Evolutionary conservation across 176 grass and related monocot genomes (phyloP), one percentile per base, ranked within the genome.

Genomic region (Phoenix roebelenii): DNA sequence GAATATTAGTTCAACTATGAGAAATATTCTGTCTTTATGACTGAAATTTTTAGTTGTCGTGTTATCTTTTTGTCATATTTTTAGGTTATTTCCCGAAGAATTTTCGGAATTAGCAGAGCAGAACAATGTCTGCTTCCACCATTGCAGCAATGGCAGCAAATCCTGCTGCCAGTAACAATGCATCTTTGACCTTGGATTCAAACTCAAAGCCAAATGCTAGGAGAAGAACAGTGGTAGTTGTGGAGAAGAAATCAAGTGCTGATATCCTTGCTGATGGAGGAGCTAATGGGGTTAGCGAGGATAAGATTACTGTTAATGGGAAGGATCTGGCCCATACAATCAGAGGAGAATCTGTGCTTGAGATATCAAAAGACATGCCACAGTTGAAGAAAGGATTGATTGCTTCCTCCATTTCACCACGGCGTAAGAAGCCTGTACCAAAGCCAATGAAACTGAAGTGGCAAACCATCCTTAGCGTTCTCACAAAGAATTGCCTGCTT

Each of bases 101-200:
- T 39, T 39, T 39, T 7, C 1, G 1, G 32, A 10, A 12, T 10
- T 39, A 39, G 6, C 32, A 39, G 6, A 52, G 51, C 16, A 25
- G 25, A 15, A 35, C 71, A 16, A 97, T 97, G 91, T 90, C 83
- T 16, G 78, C 78, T 68, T 80, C 87, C 32, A 75, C 80, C 65
- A 72, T 80, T 24, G 86, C 77, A 4, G 22, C 85, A 59, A 81
- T 78, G 25, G 32, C 32, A 39, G 5, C 32, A 39, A 44, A 17
- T 51, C 25, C 72, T 3, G 66, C 74, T 44, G 68, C 71, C 20
- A 89, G 83, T 78, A 68, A 66, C 22, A 88, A 81, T 23, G 74
- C 77, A 72, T 80, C 86, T 52, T 58, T 80, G 58, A 90, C 79
- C 57, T 59, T 85, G 39, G 80, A 87, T 29, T 85, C 83, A 1